Percentiles rank a stretch among this genome's conserved stretches.
phyloP scores from a whole-genome alignment of 306 rosid genomes.

The Gynostemma pentaphyllum region DNA sequence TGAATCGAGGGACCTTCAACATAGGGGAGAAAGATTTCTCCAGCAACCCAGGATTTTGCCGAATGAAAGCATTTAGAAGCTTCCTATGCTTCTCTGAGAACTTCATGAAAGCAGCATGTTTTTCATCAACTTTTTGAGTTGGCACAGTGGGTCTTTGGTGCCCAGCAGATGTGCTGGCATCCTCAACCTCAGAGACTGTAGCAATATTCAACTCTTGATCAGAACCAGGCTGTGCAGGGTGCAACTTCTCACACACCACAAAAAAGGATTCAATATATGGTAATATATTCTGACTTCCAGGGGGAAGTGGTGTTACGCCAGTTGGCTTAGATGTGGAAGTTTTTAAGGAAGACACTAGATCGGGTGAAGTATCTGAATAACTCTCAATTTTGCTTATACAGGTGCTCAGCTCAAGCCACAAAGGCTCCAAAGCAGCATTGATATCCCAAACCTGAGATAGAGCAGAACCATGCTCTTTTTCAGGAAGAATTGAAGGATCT shows the following conservation, averaged over 20 bases:
- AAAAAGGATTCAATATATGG: conserved; percentile 95
- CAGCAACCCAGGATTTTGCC: conserved; percentile 93
- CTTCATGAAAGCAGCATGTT: conserved; percentile 62
- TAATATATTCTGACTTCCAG: conserved; percentile 82
- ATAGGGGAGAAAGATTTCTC: conserved; percentile 86
- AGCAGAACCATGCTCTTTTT: conserved; percentile 31
- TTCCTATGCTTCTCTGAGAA: conserved; percentile 96
- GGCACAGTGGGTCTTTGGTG: conserved; percentile 47
- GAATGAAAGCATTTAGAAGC: conserved; percentile 77
- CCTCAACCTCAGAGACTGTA: conserved; percentile 61
- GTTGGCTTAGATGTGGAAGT: conserved; percentile 56
- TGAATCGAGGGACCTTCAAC: conserved; percentile 84
- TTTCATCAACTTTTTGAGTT: conserved; percentile 60
- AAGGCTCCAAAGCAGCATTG: conserved; percentile 75
- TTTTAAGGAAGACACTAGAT: conserved; percentile 32
- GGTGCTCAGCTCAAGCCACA: conserved; percentile 85
- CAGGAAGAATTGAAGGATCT: conserved; percentile 29
- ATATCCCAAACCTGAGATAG: conserved; percentile 66
- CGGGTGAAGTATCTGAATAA: conserved; percentile 65
- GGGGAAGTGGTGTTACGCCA: conserved; percentile 63
- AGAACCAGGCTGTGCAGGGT: conserved; percentile 66
- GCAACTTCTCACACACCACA: conserved; percentile 89
- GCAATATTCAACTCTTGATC: conserved; percentile 44
- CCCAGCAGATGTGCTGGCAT: conserved; percentile 43
- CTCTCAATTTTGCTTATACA: conserved; percentile 89